Conservation (phyloP, 129 eudicot species). For the Artemisia argyi region DNA sequence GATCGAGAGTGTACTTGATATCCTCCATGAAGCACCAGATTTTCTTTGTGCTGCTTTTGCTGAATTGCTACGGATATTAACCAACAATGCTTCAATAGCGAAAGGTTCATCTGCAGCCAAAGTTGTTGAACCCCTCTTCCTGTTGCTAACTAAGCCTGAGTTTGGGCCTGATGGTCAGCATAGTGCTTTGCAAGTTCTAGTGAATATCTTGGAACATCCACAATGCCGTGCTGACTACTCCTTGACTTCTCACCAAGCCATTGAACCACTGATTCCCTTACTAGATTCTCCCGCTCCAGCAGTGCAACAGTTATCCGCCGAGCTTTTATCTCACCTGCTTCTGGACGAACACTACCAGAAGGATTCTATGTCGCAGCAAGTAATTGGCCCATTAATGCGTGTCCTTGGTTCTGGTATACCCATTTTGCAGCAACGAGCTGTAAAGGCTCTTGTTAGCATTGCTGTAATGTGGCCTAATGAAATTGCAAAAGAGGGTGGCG, state of each 20-base stretch:
- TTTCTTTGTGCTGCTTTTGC: conserved; percentile 93
- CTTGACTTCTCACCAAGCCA: conserved; percentile 82
- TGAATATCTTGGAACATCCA: conserved; percentile 89
- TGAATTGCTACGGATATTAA: conserved; percentile 82
- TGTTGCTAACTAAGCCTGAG: conserved; percentile 64
- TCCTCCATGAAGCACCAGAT: conserved; percentile 92
- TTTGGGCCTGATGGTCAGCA: conserved; percentile 97
- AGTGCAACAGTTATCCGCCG: conserved; percentile 96
- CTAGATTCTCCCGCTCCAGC: conserved; percentile 88
- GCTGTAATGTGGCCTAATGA: conserved; percentile 92
- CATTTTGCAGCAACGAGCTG: conserved; percentile 92
- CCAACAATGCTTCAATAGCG: conserved; percentile 95
- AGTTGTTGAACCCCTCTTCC: conserved; percentile 91
- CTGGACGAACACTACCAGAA: conserved; percentile 89
- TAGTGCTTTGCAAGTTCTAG: conserved; percentile 91
- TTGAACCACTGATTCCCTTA: conserved; percentile 87
- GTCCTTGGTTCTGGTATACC: conserved; percentile 89
- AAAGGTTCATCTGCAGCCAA: conserved; percentile 97
- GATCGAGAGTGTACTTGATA: conserved; percentile 81
- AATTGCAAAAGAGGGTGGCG: conserved; percentile 98
- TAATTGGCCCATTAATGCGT: conserved; percentile 88
- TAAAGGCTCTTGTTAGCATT: conserved; percentile 84
- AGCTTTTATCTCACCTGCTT: conserved; percentile 88
- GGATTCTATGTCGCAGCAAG: conserved; percentile 75
- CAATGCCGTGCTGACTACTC: conserved; percentile 86